Conservation (phyloP, 805 yeast species). For the Starmerella asiatica region DNA sequence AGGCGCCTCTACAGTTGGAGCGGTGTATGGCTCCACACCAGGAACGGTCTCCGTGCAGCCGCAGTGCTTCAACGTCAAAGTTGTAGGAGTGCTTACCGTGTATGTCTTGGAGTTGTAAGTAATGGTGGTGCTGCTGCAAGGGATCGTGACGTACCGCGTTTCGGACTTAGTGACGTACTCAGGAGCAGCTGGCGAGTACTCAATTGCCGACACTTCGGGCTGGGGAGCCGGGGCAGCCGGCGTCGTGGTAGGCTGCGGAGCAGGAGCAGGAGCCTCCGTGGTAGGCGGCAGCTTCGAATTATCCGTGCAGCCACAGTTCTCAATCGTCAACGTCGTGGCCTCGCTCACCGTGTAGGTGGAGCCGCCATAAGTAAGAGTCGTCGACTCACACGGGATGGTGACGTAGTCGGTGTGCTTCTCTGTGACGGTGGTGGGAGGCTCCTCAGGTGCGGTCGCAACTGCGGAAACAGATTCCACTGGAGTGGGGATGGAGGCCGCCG, state of each 20-base stretch:
- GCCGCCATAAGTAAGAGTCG: constrained; percentile 17
- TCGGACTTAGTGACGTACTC: constrained; percentile 2
- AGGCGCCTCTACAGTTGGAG: no score
- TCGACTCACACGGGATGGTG: constrained; percentile 18
- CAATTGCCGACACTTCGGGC: background rate
- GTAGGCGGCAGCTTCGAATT: constrained; percentile 38
- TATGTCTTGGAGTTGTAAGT: constrained; percentile 29
- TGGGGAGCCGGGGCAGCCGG: background rate
- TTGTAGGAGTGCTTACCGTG: constrained; percentile 22
- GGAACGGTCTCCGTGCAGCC: constrained; percentile 60
- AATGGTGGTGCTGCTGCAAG: constrained; percentile 21
- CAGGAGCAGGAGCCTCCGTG: constrained; percentile 1
- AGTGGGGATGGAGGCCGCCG: background rate
- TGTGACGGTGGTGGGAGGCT: background rate
- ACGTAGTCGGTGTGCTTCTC: constrained; percentile 17
- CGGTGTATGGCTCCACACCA: no score
- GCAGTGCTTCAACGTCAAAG: constrained; percentile 36
- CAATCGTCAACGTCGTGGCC: constrained; percentile 26
- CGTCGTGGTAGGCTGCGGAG: background rate
- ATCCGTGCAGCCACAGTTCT: constrained; percentile 50
- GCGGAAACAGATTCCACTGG: background rate
- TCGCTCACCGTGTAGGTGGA: constrained; percentile 32
- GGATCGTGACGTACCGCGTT: constrained; percentile 18
- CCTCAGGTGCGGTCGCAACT: background rate
- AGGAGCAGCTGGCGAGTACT: no score